phyloP scores from a whole-genome alignment of 2,329 filamentous ascomycete species.

The Trichophyton rubrum region DNA sequence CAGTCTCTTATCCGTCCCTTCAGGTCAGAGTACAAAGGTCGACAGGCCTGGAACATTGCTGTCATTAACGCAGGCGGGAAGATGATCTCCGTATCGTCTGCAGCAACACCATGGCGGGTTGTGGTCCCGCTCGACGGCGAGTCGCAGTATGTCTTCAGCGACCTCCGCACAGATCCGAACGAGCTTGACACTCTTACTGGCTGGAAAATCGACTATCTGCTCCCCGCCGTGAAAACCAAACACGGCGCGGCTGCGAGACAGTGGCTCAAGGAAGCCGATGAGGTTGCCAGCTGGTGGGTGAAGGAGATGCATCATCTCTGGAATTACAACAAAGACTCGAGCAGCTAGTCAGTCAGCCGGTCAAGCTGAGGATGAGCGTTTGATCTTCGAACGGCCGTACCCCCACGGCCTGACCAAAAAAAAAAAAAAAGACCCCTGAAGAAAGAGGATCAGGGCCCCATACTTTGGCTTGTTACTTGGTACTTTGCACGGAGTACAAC shows the following conservation, averaged over 20 bases:
- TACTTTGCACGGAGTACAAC: no score
- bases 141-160: slow-evolving; percentile 33
- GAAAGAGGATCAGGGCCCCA: no score
- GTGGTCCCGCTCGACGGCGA: slow-evolving; percentile 69
- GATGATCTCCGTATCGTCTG: slow-evolving; percentile 53
- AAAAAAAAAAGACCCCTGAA: no score
- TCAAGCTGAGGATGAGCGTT: background rate
- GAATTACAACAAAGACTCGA: slow-evolving; percentile 10
- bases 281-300: slow-evolving; percentile 30
- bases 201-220: slow-evolving; percentile 22
- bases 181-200: slow-evolving; percentile 23
- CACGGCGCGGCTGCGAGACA: slow-evolving; percentile 24
- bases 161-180: slow-evolving; percentile 24
- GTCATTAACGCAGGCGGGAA: slow-evolving; percentile 24
- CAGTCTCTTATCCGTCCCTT: slow-evolving; percentile 37
- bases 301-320: slow-evolving; percentile 20
- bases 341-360: no score
- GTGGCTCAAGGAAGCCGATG: slow-evolving; percentile 27
- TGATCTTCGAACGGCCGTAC: background rate
- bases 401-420: background rate
- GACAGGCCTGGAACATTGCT: slow-evolving; percentile 24
- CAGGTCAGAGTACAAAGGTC: slow-evolving; percentile 22
- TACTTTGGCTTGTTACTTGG: no score
- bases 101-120: slow-evolving; percentile 73
- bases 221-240: slow-evolving; percentile 16